Evolutionary conservation across 2,329 filamentous ascomycete genomes (phyloP), one percentile per base, ranked within the genome.

Genomic region (Trichophyton schoenleinii): DNA sequence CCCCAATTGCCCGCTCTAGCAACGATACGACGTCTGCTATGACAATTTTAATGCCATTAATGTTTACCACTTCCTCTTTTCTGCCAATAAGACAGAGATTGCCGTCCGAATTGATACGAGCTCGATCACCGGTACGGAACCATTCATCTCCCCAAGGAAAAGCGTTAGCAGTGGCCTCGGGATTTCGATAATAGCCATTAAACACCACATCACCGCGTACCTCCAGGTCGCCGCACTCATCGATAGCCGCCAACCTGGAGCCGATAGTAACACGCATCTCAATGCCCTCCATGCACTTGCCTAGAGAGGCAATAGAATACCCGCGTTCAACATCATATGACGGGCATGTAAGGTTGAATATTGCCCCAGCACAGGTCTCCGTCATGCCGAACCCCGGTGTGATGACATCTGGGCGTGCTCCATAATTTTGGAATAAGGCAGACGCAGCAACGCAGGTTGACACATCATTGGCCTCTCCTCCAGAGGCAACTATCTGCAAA

Each of bases 341-440:
- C 0, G 80, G 79, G 58, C 74, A 79, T 0, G 71, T 59, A 0
- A 64, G 38, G 34, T 74, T 77, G 69, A 72, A 81, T 20, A 81
- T 79, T 2, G 70, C 64, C 0, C 79, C 79, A 0, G 78, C 79
- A 64, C 79, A 82, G 0, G 79, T 82, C 69, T 82, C 80, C 0
- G 79, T 81, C 78, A 81, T 78, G 7, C 79, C 76, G 46, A 77
- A 81, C 0, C 75, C 78, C 0, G 78, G 71, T 3, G 63, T 64
- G 15, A 80, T 71, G 6, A 75, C 70, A 13, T 72, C 67, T 0
- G n/a, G 53, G 8, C 9, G 53, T 11, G 53, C 53, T 18, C 53
- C 53, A 57, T 38, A 38, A n/a, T 34, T 57, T 36, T 15, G n/a
- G 15, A 57, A 28, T 34, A 57, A 15, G n/a, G n/a, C 31, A 18